phyloP scores from a whole-genome alignment of 2,329 filamentous ascomycete genomes.

The Sporothrix schenckii region DNA sequence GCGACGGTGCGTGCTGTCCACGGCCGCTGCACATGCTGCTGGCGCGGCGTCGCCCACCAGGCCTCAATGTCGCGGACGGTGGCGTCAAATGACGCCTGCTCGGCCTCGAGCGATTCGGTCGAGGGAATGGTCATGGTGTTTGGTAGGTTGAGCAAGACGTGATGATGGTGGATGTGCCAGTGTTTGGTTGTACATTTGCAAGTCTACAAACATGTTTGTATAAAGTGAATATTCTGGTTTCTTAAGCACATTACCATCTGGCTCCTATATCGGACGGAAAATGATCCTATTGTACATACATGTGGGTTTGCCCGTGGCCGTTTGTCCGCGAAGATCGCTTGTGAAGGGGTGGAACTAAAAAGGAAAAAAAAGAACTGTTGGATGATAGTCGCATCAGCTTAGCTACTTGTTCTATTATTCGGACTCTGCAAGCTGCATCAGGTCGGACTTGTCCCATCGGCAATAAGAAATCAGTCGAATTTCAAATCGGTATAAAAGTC shows the following conservation, averaged over 20 bases:
- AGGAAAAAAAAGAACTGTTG: too few relatives aligned
- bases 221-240: not conserved
- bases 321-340: not conserved
- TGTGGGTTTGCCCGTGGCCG: too few relatives aligned
- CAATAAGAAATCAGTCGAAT: too few relatives aligned
- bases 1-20: slow-evolving; percentile 19
- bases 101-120: slow-evolving; percentile 21
- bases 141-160: not conserved
- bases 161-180: not conserved
- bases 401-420: too few relatives aligned
- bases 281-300: not conserved
- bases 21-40: slow-evolving; percentile 24
- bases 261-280: not conserved
- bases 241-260: not conserved
- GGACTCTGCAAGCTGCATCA: too few relatives aligned
- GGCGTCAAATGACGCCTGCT: slow-evolving; percentile 25
- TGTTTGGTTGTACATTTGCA: not conserved
- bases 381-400: too few relatives aligned
- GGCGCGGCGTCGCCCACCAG: slow-evolving; percentile 26
- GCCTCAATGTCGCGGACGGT: slow-evolving; percentile 17
- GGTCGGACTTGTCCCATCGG: too few relatives aligned
- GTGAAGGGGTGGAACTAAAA: too few relatives aligned
- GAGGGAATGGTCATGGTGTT: slow-evolving; percentile 15
- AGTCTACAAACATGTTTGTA: not conserved
- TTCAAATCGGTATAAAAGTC: too few relatives aligned